These are phyloP conservation scores for Zymoseptoria crescenta DNA, from an alignment of 2,329 filamentous ascomycete genomes.

Conservation along the genomic window DNA sequence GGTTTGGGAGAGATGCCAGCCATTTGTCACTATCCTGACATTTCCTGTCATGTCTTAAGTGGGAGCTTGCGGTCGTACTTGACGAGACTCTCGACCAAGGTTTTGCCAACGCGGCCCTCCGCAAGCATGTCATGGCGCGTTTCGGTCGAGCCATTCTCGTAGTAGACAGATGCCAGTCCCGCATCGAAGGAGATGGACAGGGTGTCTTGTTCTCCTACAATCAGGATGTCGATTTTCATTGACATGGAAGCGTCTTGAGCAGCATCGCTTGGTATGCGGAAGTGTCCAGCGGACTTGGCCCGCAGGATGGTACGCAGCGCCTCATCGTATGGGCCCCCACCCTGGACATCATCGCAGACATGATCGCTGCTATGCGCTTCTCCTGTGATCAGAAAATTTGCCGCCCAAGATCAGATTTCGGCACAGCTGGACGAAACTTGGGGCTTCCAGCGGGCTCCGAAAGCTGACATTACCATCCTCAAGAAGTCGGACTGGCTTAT, in stretches of 20 bases:
- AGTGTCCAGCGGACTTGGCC: slow-evolving; percentile 23
- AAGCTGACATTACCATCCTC: slow-evolving; percentile 34
- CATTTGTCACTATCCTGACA: slow-evolving; percentile 24
- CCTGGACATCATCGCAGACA: background rate
- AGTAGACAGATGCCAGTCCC: background rate
- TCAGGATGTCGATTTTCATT: background rate
- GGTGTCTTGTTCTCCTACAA: background rate
- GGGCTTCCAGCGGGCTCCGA: slow-evolving; percentile 19
- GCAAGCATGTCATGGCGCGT: background rate
- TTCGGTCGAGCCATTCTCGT: background rate
- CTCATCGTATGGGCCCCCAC: background rate
- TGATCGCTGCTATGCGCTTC: background rate
- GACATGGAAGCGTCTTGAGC: background rate
- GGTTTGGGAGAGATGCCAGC: slow-evolving; percentile 30
- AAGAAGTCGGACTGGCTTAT: slow-evolving; percentile 33
- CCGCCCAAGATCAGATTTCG: background rate
- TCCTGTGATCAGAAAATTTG: background rate
- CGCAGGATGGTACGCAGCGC: slow-evolving; percentile 6
- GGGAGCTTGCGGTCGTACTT: slow-evolving; percentile 1
- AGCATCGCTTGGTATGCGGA: slow-evolving; percentile 24
- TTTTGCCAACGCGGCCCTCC: background rate
- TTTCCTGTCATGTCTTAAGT: slow-evolving; percentile 35
- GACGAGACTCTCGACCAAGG: background rate
- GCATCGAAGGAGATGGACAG: slow-evolving; percentile 2
- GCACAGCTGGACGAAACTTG: background rate